A percentile compares a stretch with the other conserved stretches of the same genome.
These are phyloP conservation scores for Xylaria sp. DNA, from an alignment of 2,329 filamentous ascomycete species.

Conservation along the genomic window DNA sequence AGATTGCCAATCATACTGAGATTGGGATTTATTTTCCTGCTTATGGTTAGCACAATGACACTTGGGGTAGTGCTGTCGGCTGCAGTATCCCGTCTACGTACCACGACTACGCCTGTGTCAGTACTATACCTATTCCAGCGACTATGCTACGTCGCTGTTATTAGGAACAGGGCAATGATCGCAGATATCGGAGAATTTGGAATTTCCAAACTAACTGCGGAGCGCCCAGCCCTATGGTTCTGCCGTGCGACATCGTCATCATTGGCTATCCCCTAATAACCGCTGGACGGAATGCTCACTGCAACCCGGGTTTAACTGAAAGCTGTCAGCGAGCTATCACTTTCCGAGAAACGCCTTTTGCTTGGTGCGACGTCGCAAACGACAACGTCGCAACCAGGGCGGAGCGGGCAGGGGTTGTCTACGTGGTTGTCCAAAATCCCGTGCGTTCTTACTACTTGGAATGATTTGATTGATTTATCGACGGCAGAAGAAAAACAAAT, in stretches of 20 bases:
- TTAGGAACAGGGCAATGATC: not conserved
- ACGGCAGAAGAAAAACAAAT: conserved; percentile 23
- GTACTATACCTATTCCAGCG: not conserved
- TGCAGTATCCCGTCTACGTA: not conserved
- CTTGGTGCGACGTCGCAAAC: conserved; percentile 1
- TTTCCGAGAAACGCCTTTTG: not conserved
- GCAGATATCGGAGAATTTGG: conserved; percentile 20
- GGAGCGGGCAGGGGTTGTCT: not conserved
- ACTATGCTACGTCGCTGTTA: not conserved
- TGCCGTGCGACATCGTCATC: conserved; percentile 24
- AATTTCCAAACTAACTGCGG: conserved; percentile 5
- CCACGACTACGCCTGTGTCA: not conserved
- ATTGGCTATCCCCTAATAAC: not conserved
- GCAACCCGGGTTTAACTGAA: not conserved
- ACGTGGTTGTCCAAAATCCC: conserved; percentile 17
- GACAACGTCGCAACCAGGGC: conserved; percentile 17
- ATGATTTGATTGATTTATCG: conserved; percentile 9
- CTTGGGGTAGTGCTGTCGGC: not conserved
- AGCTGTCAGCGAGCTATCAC: conserved; percentile 20
- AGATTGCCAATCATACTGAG: not conserved
- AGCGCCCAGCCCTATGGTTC: conserved; percentile 26
- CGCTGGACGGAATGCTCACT: not conserved
- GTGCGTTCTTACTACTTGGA: conserved; percentile 15
- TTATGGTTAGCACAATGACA: conserved; percentile 2
- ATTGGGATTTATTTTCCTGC: not conserved